Evolutionary conservation across 192 early-diverging fungal species (phyloP).

Genomic region (Jimgerdemannia lactiflua): DNA sequence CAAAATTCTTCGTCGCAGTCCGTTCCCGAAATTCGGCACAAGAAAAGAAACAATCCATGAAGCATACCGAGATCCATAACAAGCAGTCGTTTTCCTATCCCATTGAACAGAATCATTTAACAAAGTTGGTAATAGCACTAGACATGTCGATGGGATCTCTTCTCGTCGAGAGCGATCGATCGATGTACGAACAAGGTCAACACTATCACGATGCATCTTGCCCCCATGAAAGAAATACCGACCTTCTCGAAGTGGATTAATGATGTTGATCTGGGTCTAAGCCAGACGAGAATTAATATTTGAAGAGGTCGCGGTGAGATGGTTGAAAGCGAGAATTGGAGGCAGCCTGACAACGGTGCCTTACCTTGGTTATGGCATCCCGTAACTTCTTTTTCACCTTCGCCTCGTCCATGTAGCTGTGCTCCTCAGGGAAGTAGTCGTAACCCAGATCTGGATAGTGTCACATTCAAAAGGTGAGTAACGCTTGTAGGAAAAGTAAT

Average conservation of each 20-base stretch:
- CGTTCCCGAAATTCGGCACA: too few species aligned
- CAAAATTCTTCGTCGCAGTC: too few species aligned
- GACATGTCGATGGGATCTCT: too few species aligned
- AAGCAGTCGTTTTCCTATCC: conserved; percentile 54
- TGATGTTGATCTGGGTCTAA: conserved; percentile 52
- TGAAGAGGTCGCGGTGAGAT: background rate
- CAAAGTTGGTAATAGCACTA: too few species aligned
- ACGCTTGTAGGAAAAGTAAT: too few species aligned
- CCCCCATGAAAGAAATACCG: background rate
- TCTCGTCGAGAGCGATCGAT: too few species aligned
- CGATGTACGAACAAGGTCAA: too few species aligned
- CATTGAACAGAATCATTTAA: background rate
- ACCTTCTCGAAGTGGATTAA: conserved; percentile 45
- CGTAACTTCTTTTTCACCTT: conserved; percentile 41
- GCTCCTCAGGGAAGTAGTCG: conserved; percentile 47
- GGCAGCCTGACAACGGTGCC: background rate
- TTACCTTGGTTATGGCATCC: conserved; percentile 42
- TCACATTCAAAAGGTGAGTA: too few species aligned
- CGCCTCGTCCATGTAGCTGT: conserved; percentile 34
- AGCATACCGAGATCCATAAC: conserved; percentile 60
- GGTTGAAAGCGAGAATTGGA: too few species aligned
- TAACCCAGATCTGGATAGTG: conserved; percentile 40
- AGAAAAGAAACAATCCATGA: background rate
- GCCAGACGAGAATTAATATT: background rate
- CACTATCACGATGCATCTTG: too few species aligned